phyloP scores from a whole-genome alignment of 208 protist species.

The Angomonas ambiguus region DNA sequence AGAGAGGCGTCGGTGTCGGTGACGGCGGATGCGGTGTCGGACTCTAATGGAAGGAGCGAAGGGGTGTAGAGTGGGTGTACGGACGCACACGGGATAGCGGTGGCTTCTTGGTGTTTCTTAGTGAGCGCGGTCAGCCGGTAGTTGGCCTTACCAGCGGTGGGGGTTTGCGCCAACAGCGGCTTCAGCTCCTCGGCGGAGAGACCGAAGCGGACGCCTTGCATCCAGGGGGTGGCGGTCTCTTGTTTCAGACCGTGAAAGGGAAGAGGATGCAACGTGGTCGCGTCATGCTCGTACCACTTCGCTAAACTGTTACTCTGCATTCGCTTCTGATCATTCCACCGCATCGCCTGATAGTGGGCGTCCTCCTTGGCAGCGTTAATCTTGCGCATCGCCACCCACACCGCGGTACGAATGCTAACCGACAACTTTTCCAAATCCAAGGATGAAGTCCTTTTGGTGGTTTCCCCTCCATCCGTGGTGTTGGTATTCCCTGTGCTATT shows the following conservation, averaged over 20 bases:
- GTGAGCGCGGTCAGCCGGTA: slow-evolving; percentile 28
- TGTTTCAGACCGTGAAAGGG: slow-evolving; percentile 50
- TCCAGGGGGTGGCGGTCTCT: slow-evolving; percentile 65
- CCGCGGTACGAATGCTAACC: slow-evolving; percentile 58
- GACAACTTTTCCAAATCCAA: slow-evolving; percentile 56
- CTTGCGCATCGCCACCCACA: slow-evolving; percentile 62
- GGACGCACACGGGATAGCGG: slow-evolving; percentile 61
- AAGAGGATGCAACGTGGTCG: slow-evolving; percentile 50
- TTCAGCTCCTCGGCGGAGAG: not conserved
- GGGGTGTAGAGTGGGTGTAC: slow-evolving; percentile 65
- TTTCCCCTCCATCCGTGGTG: not conserved
- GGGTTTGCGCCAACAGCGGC: not conserved
- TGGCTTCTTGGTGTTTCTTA: slow-evolving; percentile 38
- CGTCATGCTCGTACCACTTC: slow-evolving; percentile 82
- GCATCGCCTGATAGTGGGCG: slow-evolving; percentile 50
- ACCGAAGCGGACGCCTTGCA: slow-evolving; percentile 73
- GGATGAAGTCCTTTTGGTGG: not conserved
- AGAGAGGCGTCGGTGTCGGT: not conserved
- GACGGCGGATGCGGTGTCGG: not conserved
- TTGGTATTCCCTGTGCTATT: not conserved
- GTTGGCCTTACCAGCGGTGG: not conserved
- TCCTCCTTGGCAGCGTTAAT: slow-evolving; percentile 65
- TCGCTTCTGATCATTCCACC: slow-evolving; percentile 45
- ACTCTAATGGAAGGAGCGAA: slow-evolving; percentile 68
- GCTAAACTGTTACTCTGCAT: slow-evolving; percentile 27